phyloP scores from a whole-genome alignment of 1,284 basidiomycete genomes.

The Inonotus obliquus region DNA sequence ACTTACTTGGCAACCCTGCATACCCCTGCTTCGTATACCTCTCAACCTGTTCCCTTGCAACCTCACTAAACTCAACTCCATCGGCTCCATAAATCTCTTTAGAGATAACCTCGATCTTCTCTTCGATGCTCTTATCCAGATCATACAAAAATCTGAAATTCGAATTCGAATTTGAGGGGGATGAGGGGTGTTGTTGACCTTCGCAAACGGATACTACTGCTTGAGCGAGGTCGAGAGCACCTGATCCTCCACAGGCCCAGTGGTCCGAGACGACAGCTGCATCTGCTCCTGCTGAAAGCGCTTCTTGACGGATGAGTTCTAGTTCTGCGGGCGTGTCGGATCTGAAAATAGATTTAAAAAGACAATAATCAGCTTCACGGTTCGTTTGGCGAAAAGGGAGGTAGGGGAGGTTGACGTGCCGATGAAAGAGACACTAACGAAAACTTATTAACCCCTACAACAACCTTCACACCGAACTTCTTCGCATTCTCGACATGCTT shows the following conservation, averaged over 20 bases:
- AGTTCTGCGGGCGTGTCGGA: slow-evolving; percentile 91
- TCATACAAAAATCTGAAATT: slow-evolving; percentile 91
- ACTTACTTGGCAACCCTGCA: slow-evolving; percentile 71
- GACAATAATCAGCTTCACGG: no score
- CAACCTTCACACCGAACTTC: slow-evolving; percentile 96
- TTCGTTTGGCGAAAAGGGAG: background rate
- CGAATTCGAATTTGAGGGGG: slow-evolving; percentile 86
- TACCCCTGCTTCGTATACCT: slow-evolving; percentile 93
- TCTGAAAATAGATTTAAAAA: slow-evolving; percentile 41
- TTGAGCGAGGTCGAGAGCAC: slow-evolving; percentile 83
- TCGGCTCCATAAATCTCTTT: slow-evolving; percentile 91
- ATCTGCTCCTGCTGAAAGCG: slow-evolving; percentile 87
- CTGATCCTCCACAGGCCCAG: slow-evolving; percentile 92
- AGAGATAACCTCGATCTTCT: slow-evolving; percentile 85
- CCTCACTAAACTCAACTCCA: slow-evolving; percentile 80
- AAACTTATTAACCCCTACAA: slow-evolving; percentile 96
- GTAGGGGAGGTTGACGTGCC: slow-evolving; percentile 2
- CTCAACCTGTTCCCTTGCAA: slow-evolving; percentile 84
- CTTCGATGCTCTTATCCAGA: slow-evolving; percentile 75
- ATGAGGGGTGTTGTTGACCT: slow-evolving; percentile 80
- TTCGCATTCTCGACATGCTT: slow-evolving; percentile 95
- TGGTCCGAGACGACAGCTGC: slow-evolving; percentile 95
- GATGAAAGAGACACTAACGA: slow-evolving; percentile 67
- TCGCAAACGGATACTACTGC: slow-evolving; percentile 85
- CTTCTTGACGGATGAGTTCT: slow-evolving; percentile 76